Base-by-base conservation (phyloP, 345 rosid genomes). In the Viola odorata region DNA sequence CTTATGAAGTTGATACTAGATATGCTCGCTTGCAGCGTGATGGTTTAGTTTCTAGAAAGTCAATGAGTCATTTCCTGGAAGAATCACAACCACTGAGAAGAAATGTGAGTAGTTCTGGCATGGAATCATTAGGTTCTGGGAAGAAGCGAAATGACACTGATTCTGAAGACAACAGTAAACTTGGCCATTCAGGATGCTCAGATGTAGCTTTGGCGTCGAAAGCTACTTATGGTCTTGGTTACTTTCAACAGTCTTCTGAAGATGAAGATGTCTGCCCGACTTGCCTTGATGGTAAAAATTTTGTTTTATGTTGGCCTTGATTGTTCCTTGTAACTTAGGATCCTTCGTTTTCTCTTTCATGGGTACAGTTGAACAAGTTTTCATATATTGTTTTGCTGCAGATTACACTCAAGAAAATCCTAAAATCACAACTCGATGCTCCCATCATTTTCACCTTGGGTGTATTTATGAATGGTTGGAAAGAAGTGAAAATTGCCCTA, bases 391-490 rank as follows among this genome's bases (percentile, higher is more conserved):
- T 50, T 55, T 60, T 67, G n/a, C 56, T 74, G 84, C 84, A 85
- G 90, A 82, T 54, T 85, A 82, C 68, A 80, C 87, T 15, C 63
- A 70, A 0, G 90, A 85, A 69, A 82, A 85, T 72, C 90, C 90
- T 47, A 82, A 82, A 72, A 82, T 85, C 50, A 74, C 69, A 6
- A 73, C 86, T 12, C 61, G 58, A 50, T 85, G 90, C 69, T 71
- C 87, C 12, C 90, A 85, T 72, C 87, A 85, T 73, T 85, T 80
- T 72, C 90, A 85, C 71, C 84, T 85, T 15, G 87, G 90, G 61
- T 85, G 90, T 67, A 85, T 85, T 60, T 85, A 85, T 47, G 90
- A 85, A 41, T 85, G 90, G 90, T 69, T 85, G 90, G 90, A 85
- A 77, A 85, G 90, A 70, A 85, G 90, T 61, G 90, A 82, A 62